A percentile compares a stretch with the other conserved stretches of the same genome.
phyloP scores from a whole-genome alignment of 352 stramenopile species.

The Porosira glacialis region DNA sequence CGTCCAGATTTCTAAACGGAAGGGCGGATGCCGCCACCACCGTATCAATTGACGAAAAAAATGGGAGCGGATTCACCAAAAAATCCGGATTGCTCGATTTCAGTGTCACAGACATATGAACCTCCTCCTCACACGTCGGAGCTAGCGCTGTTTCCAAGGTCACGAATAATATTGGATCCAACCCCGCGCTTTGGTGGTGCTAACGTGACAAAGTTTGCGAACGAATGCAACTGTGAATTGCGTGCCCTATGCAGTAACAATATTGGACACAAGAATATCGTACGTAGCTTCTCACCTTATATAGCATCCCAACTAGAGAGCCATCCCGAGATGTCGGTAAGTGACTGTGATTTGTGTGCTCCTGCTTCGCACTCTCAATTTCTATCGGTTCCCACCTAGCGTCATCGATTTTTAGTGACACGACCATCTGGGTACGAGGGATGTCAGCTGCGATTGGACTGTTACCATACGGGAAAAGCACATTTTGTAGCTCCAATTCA shows the following conservation, averaged over 20 bases:
- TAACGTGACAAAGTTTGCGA: no score
- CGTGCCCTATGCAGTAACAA: no score
- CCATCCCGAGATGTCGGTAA: constrained; percentile 25
- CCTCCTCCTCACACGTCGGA: constrained; percentile 11
- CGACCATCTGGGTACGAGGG: constrained; percentile 10
- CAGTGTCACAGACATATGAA: constrained; percentile 14
- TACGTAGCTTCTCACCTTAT: constrained; percentile 25
- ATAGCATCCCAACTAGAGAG: constrained; percentile 32
- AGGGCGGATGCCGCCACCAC: constrained; percentile 18
- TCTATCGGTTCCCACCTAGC: constrained; percentile 20
- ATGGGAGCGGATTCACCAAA: constrained; percentile 36
- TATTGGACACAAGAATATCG: no score
- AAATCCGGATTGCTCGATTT: constrained; percentile 31
- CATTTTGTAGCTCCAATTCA: constrained; percentile 15
- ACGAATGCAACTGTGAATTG: no score
- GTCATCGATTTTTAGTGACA: constrained; percentile 19
- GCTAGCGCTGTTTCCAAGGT: constrained; percentile 18
- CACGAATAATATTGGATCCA: constrained; percentile 27
- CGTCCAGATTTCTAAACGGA: constrained; percentile 14
- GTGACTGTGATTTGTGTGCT: background rate
- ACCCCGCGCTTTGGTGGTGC: no score
- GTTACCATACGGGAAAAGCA: background rate
- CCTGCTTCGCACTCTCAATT: background rate
- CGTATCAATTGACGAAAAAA: constrained; percentile 31
- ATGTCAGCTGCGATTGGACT: background rate